Evolutionary conservation across 1,284 basidiomycete species (phyloP), one percentile per base, ranked within the genome.

Genomic region (Sphagnurus paluster): DNA sequence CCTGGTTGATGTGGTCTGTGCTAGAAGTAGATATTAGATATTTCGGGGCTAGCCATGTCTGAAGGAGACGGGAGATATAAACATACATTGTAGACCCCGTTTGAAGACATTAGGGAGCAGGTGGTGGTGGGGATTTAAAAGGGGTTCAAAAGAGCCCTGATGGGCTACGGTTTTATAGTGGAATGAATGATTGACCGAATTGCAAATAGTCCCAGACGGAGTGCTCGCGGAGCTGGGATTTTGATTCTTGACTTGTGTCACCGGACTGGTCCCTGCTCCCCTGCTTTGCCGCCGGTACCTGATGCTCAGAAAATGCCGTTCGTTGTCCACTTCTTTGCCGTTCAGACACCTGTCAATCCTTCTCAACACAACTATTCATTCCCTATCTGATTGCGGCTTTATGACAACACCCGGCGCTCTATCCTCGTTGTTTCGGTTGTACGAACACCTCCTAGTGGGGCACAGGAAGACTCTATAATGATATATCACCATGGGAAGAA

Each of bases 1-100:
- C 26, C 40, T 2, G 78, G 79, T 61, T 80, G 82, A 20, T 86
- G 71, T 51, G 73, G 75, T 58, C 84, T 78, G 59, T 87, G 84
- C 84, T 87, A n/a, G n/a, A n/a, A n/a, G n/a, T n/a, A n/a, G n/a
- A n/a, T n/a, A n/a, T n/a, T n/a, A n/a, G n/a, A 67, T 39, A 28
- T 54, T 17, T 7, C 7, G 36, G 32, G 39, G 24, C 32, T 16
- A 17, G 41, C 49, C 41, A 45, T 47, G 44, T 50, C n/a, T n/a
- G 50, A 41, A 47, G 1, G 24, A 39, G n/a, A 39, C 37, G 25
- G 5, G 29, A 20, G 14, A 41, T 26, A 30, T 35, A 17, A 41
- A 48, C 51, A 37, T 33, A 53, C 48, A 17, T 33, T 52, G 39
- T 55, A 55, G 5, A 46, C 38, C 9, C 54, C 42, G 35, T 53